Conservation (phyloP, 2,329 filamentous ascomycete genomes). For the Phoma sp. region DNA sequence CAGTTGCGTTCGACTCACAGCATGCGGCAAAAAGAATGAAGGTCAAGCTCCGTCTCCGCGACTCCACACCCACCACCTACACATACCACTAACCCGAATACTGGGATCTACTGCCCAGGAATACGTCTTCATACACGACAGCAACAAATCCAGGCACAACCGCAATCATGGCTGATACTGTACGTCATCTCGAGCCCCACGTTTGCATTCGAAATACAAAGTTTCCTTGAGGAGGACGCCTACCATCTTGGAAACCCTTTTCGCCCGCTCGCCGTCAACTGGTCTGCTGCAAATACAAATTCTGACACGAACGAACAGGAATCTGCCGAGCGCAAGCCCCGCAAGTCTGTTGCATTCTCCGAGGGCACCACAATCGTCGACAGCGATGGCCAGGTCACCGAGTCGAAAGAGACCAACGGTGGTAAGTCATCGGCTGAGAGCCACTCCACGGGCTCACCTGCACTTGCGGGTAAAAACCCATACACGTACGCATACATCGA, state of each 20-base stretch:
- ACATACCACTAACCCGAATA: constrained; percentile 8
- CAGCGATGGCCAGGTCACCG: constrained; percentile 83
- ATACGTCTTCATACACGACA: constrained; percentile 7
- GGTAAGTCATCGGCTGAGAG: constrained; percentile 82
- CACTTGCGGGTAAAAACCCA: constrained; percentile 27
- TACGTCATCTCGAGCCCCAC: constrained; percentile 42
- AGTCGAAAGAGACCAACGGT: constrained; percentile 72
- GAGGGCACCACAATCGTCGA: constrained; percentile 88
- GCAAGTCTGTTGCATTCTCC: constrained; percentile 94
- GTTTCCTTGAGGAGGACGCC: background rate
- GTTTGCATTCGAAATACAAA: constrained; percentile 31
- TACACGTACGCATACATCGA: background rate
- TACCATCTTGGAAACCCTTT: background rate
- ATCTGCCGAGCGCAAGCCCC: constrained; percentile 69
- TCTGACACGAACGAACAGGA: constrained; percentile 47
- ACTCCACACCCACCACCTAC: constrained; percentile 14
- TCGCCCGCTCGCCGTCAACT: background rate
- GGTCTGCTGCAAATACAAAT: background rate
- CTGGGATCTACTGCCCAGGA: background rate
- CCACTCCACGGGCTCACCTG: constrained; percentile 55
- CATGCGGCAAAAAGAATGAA: constrained; percentile 27
- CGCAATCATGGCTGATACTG: constrained; percentile 61
- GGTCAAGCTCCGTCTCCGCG: constrained; percentile 18
- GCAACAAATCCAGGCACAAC: constrained; percentile 25
- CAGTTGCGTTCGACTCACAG: constrained; percentile 15